These are phyloP conservation scores for Periconia macrospinosa DNA, from an alignment of 2,329 filamentous ascomycete species.

Conservation along the genomic window DNA sequence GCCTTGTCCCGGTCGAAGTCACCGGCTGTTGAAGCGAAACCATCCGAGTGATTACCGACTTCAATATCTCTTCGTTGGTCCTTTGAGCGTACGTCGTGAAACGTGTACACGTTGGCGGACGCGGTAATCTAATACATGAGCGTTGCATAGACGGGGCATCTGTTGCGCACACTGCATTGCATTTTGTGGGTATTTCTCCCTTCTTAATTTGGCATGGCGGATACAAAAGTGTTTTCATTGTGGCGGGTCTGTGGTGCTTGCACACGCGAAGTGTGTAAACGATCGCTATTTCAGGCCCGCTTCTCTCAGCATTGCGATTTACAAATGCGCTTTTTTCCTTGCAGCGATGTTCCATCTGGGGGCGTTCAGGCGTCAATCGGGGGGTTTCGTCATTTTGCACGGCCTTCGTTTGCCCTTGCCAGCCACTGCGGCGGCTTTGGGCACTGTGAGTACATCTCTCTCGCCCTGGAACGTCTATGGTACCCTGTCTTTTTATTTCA, in stretches of 20 bases:
- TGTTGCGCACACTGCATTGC: conserved; percentile 43
- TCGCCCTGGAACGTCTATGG: not conserved
- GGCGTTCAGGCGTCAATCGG: conserved; percentile 10
- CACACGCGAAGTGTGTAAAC: conserved; percentile 17
- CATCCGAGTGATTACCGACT: conserved; percentile 43
- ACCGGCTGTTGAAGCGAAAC: conserved; percentile 29
- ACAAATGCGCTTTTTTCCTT: conserved; percentile 6
- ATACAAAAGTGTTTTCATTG: conserved; percentile 27
- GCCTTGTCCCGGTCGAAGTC: conserved; percentile 23
- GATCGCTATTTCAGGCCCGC: conserved; percentile 6
- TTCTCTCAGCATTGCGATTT: conserved; percentile 10
- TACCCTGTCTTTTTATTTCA: conserved; percentile 7
- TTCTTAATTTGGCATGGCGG: conserved; percentile 20
- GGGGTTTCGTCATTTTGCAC: conserved; percentile 1
- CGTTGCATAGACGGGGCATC: conserved; percentile 45
- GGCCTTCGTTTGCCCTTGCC: conserved; percentile 1
- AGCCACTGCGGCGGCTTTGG: conserved; percentile 2
- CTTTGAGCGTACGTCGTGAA: conserved; percentile 37
- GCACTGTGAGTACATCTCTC: not conserved
- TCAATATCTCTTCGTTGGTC: conserved; percentile 22
- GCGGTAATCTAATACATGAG: conserved; percentile 42
- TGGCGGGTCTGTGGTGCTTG: conserved; percentile 13
- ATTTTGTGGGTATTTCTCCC: conserved; percentile 32
- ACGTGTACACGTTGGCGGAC: conserved; percentile 40
- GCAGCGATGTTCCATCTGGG: not conserved